These are phyloP conservation scores for Calonectria hongkongensis DNA, from an alignment of 2,329 filamentous ascomycete species.

Conservation along the genomic window DNA sequence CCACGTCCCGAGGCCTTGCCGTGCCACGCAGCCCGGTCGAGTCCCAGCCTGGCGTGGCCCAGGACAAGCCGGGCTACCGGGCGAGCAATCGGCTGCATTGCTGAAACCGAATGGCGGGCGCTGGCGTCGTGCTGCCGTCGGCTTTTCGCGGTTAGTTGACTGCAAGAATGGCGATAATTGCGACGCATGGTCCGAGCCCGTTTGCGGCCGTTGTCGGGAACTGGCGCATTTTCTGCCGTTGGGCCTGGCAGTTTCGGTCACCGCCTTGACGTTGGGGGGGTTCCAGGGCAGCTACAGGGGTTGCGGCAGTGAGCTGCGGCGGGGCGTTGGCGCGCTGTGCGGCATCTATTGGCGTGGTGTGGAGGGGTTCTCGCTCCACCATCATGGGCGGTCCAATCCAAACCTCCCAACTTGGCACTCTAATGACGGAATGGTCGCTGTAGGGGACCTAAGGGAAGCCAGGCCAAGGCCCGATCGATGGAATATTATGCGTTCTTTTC, in stretches of 20 bases:
- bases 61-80: conserved; percentile 56
- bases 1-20: conserved; percentile 43
- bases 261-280: conserved; percentile 43
- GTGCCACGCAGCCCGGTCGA: conserved; percentile 49
- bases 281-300: conserved; percentile 34
- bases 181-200: conserved; percentile 52
- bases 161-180: conserved; percentile 44
- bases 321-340: conserved; percentile 29
- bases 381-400: conserved; percentile 33
- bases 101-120: conserved; percentile 41
- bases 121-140: conserved; percentile 40
- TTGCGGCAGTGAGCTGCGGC: conserved; percentile 18
- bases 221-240: conserved; percentile 51
- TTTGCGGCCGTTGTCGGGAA: conserved; percentile 49
- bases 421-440: conserved; percentile 37
- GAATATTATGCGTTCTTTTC: conserved; percentile 42
- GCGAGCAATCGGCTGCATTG: conserved; percentile 61
- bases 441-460: conserved; percentile 31
- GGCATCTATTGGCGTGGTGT: conserved; percentile 32
- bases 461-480: conserved; percentile 32
- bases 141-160: conserved; percentile 32
- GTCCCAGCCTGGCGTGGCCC: conserved; percentile 54
- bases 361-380: conserved; percentile 39
- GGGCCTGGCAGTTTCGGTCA: conserved; percentile 37
- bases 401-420: conserved; percentile 20